A percentile compares a stretch with the other conserved stretches of the same genome.
These are phyloP conservation scores for Limonium bicolor DNA, from an alignment of 148 eudicot species.

Conservation along the genomic window DNA sequence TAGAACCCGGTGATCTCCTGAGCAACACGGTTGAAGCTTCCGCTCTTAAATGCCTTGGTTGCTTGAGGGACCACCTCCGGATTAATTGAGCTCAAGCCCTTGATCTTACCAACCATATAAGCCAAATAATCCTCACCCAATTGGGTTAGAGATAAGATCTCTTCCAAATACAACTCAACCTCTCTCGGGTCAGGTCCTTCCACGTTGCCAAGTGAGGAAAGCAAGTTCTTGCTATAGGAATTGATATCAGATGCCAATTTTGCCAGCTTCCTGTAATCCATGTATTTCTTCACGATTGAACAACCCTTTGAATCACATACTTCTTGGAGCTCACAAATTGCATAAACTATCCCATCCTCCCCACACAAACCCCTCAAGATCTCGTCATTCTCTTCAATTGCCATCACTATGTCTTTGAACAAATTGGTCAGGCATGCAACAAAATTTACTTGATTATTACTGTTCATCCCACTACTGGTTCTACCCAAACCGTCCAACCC, in stretches of 20 bases:
- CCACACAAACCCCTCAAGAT: slow-evolving; percentile 71
- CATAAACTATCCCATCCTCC: slow-evolving; percentile 86
- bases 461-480: too few relatives aligned
- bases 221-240: slow-evolving; percentile 71
- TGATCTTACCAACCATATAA: slow-evolving; percentile 80
- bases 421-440: slow-evolving; percentile 75
- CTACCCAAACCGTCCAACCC: slow-evolving; percentile 1
- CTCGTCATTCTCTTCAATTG: slow-evolving; percentile 75
- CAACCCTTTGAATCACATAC: slow-evolving; percentile 90
- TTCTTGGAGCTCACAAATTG: slow-evolving; percentile 87
- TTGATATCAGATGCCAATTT: slow-evolving; percentile 70
- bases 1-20: slow-evolving; percentile 83
- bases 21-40: slow-evolving; percentile 67
- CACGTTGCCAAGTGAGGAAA: slow-evolving; percentile 47
- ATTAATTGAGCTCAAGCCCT: slow-evolving; percentile 64
- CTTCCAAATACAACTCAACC: slow-evolving; percentile 75
- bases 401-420: slow-evolving; percentile 82
- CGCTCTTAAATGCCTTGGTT: slow-evolving; percentile 74
- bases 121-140: slow-evolving; percentile 87
- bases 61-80: slow-evolving; percentile 80
- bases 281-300: slow-evolving; percentile 61
- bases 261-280: slow-evolving; percentile 67
- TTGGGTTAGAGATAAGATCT: slow-evolving; percentile 69
- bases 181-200: slow-evolving; percentile 97
- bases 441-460: slow-evolving; percentile 39